phyloP scores from a whole-genome alignment of 768 basidiomycete species.

The Hortiboletus flavorubellus region DNA sequence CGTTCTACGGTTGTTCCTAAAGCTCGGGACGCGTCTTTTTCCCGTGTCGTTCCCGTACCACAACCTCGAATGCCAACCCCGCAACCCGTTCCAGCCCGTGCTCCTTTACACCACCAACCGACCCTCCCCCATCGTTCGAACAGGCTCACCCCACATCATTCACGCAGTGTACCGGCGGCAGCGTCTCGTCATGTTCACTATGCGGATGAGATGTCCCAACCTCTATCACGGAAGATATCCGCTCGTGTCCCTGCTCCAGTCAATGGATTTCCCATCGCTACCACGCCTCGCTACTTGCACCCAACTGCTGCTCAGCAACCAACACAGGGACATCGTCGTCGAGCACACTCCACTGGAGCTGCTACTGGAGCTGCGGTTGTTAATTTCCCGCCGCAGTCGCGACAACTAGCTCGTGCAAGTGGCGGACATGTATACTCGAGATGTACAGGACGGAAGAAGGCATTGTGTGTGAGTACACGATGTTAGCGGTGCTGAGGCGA shows the following conservation, averaged over 20 bases:
- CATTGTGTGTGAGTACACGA: slow-evolving; percentile 37
- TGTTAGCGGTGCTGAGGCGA: background rate
- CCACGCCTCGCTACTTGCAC: background rate
- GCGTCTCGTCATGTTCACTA: slow-evolving; percentile 28
- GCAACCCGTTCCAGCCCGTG: background rate
- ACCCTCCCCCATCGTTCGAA: background rate
- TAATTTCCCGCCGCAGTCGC: slow-evolving; percentile 5
- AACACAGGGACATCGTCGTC: slow-evolving; percentile 15
- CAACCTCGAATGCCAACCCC: slow-evolving; percentile 3
- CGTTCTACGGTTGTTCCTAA: slow-evolving; percentile 14
- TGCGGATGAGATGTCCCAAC: slow-evolving; percentile 9
- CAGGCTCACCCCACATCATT: slow-evolving; percentile 1
- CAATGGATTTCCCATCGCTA: background rate
- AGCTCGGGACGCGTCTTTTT: background rate
- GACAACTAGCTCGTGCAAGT: background rate
- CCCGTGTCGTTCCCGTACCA: background rate
- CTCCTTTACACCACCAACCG: slow-evolving; percentile 7
- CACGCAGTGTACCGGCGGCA: slow-evolving; percentile 13
- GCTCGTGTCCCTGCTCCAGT: background rate
- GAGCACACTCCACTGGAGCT: slow-evolving; percentile 21
- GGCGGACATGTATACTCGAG: slow-evolving; percentile 41
- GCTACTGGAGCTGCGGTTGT: slow-evolving; percentile 5
- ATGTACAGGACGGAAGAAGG: slow-evolving; percentile 52
- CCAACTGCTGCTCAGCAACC: slow-evolving; percentile 5
- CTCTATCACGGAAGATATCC: slow-evolving; percentile 10